Conservation (phyloP, 2,329 filamentous ascomycete genomes). For the Lachnellula subtilissima region DNA sequence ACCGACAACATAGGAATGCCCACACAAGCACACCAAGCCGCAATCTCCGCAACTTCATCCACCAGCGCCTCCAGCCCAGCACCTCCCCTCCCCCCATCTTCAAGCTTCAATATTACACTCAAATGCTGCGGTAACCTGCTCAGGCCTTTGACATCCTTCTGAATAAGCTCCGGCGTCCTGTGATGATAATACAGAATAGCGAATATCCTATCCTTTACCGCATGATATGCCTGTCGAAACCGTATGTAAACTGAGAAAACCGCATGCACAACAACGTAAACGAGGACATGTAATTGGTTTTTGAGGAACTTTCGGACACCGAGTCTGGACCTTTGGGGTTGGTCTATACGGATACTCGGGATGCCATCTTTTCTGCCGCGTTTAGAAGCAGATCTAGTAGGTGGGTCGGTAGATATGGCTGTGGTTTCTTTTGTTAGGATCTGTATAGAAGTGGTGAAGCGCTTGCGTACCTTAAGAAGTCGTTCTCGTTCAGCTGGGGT, state of each 20-base stretch:
- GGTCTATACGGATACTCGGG: slow-evolving; percentile 22
- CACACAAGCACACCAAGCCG: slow-evolving; percentile 87
- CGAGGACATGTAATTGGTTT: slow-evolving; percentile 57
- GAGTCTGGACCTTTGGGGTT: slow-evolving; percentile 35
- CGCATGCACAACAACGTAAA: slow-evolving; percentile 69
- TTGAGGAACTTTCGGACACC: slow-evolving; percentile 59
- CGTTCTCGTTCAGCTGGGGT: slow-evolving; percentile 41
- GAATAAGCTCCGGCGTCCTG: slow-evolving; percentile 87
- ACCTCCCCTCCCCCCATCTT: slow-evolving; percentile 62
- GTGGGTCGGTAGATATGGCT: slow-evolving; percentile 33
- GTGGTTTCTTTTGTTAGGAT: slow-evolving; percentile 15
- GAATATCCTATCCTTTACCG: slow-evolving; percentile 69
- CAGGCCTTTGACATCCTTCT: slow-evolving; percentile 74
- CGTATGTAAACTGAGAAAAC: slow-evolving; percentile 88
- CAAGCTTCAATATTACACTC: slow-evolving; percentile 75
- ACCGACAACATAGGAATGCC: slow-evolving; percentile 84
- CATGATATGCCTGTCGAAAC: slow-evolving; percentile 72
- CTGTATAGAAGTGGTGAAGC: slow-evolving; percentile 1
- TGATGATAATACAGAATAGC: slow-evolving; percentile 93
- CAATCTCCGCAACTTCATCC: slow-evolving; percentile 85
- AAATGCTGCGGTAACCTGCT: slow-evolving; percentile 76
- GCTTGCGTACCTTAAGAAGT: slow-evolving; percentile 39
- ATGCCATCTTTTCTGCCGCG: slow-evolving; percentile 25
- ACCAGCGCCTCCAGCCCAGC: slow-evolving; percentile 79
- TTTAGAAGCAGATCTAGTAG: slow-evolving; percentile 16